Percentiles rank a stretch among this genome's conserved stretches.
These are phyloP conservation scores for Erigeron canadensis DNA, from an alignment of 129 eudicot species.

Conservation along the genomic window DNA sequence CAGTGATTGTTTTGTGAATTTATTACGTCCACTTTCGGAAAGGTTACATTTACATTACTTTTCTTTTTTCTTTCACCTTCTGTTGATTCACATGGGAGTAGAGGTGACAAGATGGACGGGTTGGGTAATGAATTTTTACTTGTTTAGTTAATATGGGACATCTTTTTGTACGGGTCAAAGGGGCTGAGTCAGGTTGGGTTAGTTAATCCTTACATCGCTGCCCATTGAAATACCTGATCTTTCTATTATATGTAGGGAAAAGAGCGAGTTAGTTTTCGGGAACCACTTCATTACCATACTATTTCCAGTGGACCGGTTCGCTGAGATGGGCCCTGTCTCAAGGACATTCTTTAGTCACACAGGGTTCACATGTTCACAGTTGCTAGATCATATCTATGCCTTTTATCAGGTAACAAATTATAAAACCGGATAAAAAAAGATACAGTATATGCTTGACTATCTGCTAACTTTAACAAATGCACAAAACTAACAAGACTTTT, in stretches of 20 bases:
- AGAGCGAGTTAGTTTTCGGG: conserved; percentile 51
- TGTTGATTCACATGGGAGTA: neutral
- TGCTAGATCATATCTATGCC: conserved; percentile 58
- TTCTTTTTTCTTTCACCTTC: conserved; percentile 9
- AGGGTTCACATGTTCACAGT: conserved; percentile 77
- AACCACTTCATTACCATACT: conserved; percentile 75
- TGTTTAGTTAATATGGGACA: neutral
- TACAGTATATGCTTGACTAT: neutral
- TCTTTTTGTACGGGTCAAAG: too few species aligned
- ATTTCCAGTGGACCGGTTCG: conserved; percentile 81
- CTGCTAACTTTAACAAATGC: neutral
- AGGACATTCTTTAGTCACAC: conserved; percentile 76
- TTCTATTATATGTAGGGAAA: conserved; percentile 56
- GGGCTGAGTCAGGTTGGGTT: neutral
- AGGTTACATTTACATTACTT: conserved; percentile 44
- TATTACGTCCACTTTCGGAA: conserved; percentile 67
- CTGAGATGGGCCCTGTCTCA: conserved; percentile 81
- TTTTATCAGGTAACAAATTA: conserved; percentile 73
- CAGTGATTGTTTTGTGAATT: conserved; percentile 56
- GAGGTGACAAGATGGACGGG: neutral
- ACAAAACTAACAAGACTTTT: neutral
- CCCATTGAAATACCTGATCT: neutral
- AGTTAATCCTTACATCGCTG: neutral
- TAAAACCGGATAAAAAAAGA: neutral
- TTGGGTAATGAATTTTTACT: neutral